Evolutionary conservation across 371 early-diverging fungal genomes (phyloP), one percentile per base, ranked within the genome.

Genomic region (Mucor irregularis): DNA sequence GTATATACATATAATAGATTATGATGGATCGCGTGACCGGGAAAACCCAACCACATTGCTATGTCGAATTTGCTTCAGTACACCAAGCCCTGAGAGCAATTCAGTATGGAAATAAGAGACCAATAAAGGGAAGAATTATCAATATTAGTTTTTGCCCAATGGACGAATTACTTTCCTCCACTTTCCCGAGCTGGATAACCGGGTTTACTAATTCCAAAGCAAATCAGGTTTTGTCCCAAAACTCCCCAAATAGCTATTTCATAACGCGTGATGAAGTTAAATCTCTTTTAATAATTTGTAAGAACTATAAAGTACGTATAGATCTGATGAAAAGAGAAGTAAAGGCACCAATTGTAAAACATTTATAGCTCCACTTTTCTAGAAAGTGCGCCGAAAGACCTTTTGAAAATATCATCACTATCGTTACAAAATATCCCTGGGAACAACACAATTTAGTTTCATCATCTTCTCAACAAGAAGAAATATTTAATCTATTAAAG

Each of bases 11-110:
- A 39, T 11, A 42, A 10, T 11, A 42, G 42, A 42, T 42, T 13
- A 42, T 42, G 42, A 42, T 42, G 42, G 42, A 42, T 42, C 42
- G 42, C 24, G 24, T 42, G 42, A 42, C 42, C 10, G 42, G 42
- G 9, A 42, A 42, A 24, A 42, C 42, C 10, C 21, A 24, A 11
- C 24, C 42, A 8, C 10, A 13, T 22, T 42, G 42, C 21, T 42
- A 42, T 25, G 10, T 42, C 13, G 42, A 42, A 24, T 42, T 42
- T 14, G 2, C 9, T 13, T 11, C 19, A 11, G 25, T 11, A 24
- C 11, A 5, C 13, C 24, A 42, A 42, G 42, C 42, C 3, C 22
- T 13, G 11, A 7, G 42, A 6, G 42, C 42, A 3, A 42, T 17
- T 0, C 24, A 22, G 22, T 46, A 30, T 25, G 46, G 46, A 10